Conservation (phyloP, 2,329 filamentous ascomycete species). For the Neofusicoccum umdonicola region DNA sequence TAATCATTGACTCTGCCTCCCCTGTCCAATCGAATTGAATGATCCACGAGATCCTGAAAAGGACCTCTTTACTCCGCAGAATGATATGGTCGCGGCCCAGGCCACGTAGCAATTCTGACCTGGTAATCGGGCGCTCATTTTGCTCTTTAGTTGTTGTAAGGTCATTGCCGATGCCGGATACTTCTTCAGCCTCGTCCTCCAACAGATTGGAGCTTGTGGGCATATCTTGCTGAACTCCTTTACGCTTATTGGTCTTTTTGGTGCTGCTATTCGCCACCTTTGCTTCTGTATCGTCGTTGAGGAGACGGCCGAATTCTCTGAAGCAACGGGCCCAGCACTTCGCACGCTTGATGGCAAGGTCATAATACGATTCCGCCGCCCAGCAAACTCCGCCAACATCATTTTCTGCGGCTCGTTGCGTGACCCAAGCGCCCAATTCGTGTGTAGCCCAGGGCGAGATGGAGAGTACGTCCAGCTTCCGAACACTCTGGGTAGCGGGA, state of each 20-base stretch:
- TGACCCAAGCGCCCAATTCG: constrained; percentile 58
- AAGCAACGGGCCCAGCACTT: constrained; percentile 61
- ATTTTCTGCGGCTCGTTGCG: constrained; percentile 37
- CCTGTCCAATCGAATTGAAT: constrained; percentile 72
- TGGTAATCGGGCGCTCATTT: constrained; percentile 22
- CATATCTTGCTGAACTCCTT: constrained; percentile 30
- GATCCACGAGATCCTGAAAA: constrained; percentile 59
- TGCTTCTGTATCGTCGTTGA: constrained; percentile 12
- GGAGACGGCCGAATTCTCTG: constrained; percentile 41
- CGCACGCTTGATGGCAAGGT: constrained; percentile 59
- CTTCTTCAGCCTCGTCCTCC: constrained; percentile 27
- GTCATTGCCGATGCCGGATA: constrained; percentile 18
- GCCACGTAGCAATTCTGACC: constrained; percentile 51
- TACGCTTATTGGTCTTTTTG: neutral
- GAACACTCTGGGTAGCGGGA: constrained; percentile 48
- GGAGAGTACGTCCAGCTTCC: constrained; percentile 52
- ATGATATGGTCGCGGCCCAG: constrained; percentile 31
- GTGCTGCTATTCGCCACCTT: neutral
- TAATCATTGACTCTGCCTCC: constrained; percentile 61
- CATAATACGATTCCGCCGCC: constrained; percentile 68
- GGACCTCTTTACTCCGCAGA: constrained; percentile 38
- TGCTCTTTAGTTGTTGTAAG: constrained; percentile 8
- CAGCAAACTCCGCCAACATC: constrained; percentile 63
- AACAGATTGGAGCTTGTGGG: neutral
- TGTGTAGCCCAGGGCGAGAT: constrained; percentile 58